Percentiles rank a stretch among this genome's conserved stretches.
Evolutionary conservation across 768 basidiomycete species (phyloP).

Genomic region (Stropharia rugosoannulata): DNA sequence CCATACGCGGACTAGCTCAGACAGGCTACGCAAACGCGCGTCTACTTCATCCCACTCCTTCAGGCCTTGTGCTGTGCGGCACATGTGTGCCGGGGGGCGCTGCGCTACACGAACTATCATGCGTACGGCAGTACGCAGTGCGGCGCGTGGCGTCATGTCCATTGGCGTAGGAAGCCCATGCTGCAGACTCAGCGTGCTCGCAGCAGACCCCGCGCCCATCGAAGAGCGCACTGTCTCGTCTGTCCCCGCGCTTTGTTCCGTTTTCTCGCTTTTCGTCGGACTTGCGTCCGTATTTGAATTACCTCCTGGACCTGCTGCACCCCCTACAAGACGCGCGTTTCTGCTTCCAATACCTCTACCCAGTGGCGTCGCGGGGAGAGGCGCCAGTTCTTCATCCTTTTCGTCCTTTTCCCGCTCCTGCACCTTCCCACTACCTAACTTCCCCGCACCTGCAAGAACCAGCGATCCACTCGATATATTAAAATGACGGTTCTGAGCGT

Average conservation of each 20-base stretch:
- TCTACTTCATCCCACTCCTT: conserved; percentile 80
- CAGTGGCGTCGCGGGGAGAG: background rate
- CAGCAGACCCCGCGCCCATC: no score
- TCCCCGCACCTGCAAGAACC: conserved; percentile 9
- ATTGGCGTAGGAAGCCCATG: background rate
- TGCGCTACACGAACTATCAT: conserved; percentile 67
- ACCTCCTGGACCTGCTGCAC: background rate
- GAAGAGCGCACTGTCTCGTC: no score
- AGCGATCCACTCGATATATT: conserved; percentile 64
- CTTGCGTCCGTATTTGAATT: no score
- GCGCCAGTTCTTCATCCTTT: background rate
- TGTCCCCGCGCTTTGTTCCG: no score
- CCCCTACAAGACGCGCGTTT: background rate
- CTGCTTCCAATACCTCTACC: background rate
- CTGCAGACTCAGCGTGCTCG: no score
- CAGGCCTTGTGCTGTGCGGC: conserved; percentile 44
- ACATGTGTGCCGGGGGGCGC: conserved; percentile 57
- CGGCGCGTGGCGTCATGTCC: conserved; percentile 39
- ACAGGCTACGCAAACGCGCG: conserved; percentile 55
- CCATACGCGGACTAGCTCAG: conserved; percentile 72
- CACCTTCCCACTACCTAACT: background rate
- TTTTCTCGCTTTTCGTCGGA: no score
- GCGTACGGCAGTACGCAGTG: conserved; percentile 63
- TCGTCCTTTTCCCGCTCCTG: background rate
- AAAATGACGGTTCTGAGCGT: conserved; percentile 53